phyloP scores from a whole-genome alignment of 83 land plant genomes.

The Picea engelmannii region DNA sequence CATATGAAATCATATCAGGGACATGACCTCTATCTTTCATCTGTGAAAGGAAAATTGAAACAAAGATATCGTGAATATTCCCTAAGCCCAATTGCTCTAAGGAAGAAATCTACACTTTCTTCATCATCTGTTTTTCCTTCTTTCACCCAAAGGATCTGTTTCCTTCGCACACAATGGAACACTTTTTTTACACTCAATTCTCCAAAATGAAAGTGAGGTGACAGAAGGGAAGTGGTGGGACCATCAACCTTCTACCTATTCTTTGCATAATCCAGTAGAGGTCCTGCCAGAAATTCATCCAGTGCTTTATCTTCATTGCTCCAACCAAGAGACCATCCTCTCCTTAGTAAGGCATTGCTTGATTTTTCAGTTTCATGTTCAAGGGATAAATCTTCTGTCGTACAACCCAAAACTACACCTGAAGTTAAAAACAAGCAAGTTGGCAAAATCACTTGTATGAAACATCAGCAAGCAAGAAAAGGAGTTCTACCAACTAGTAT shows the following conservation, averaged over 20 bases:
- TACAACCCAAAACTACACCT: constrained; percentile 1
- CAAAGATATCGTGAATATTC: constrained; percentile 76
- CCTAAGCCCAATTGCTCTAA: constrained; percentile 14
- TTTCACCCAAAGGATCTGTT: constrained; percentile 23
- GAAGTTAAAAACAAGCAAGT: no score
- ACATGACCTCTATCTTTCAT: no score
- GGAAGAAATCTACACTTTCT: constrained; percentile 4
- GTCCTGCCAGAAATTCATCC: constrained; percentile 40
- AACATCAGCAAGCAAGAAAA: no score
- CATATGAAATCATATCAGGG: no score
- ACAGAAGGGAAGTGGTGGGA: constrained; percentile 57
- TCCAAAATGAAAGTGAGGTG: constrained; percentile 72
- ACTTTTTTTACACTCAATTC: constrained; percentile 72
- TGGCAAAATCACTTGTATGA: no score
- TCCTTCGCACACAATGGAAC: constrained; percentile 39
- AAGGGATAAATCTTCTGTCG: constrained; percentile 62
- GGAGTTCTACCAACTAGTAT: no score
- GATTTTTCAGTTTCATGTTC: constrained; percentile 63
- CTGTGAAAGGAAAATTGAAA: constrained; percentile 23
- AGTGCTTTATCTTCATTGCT: constrained; percentile 21
- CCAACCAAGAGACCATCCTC: no score
- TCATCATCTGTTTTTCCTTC: constrained; percentile 38
- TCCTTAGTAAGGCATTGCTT: constrained; percentile 16
- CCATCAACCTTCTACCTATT: constrained; percentile 16
- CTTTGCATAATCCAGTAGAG: background rate